These are phyloP conservation scores for Castanea crenata DNA, from an alignment of 306 rosid species.

Conservation along the genomic window DNA sequence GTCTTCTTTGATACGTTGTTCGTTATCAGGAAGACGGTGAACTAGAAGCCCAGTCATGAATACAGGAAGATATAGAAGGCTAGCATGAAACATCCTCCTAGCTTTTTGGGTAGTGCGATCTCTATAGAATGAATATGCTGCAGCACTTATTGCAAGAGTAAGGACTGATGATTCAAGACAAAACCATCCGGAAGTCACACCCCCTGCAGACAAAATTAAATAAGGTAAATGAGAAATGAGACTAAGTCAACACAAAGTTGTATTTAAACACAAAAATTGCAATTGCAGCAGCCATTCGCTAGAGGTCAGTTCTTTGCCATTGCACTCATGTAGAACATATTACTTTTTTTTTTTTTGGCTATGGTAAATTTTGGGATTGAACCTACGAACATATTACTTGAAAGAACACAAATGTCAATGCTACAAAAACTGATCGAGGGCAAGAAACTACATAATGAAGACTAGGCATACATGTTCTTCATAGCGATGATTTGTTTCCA, in stretches of 20 bases:
- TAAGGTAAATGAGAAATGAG: conserved; percentile 1
- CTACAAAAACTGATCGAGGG: too few species aligned
- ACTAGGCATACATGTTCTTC: too few species aligned
- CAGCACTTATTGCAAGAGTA: conserved; percentile 74
- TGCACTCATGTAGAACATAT: too few species aligned
- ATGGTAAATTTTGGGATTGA: too few species aligned
- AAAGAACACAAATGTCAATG: too few species aligned
- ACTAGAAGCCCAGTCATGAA: conserved; percentile 89
- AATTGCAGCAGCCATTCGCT: too few species aligned
- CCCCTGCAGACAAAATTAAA: conserved; percentile 66
- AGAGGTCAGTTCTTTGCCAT: too few species aligned
- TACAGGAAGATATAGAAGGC: conserved; percentile 90
- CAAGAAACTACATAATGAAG: too few species aligned
- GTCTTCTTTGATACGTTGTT: conserved; percentile 36
- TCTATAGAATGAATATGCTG: conserved; percentile 76
- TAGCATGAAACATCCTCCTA: conserved; percentile 87
- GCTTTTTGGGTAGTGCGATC: conserved; percentile 74
- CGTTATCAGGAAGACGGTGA: conserved; percentile 60
- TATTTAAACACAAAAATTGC: background rate
- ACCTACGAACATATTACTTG: too few species aligned
- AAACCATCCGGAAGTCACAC: conserved; percentile 85
- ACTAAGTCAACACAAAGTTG: background rate
- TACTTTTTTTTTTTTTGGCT: too few species aligned
- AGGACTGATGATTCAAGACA: conserved; percentile 79
- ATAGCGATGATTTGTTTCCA: too few species aligned